phyloP scores from a whole-genome alignment of 805 yeast genomes.

The Deakozyma indianensis region DNA sequence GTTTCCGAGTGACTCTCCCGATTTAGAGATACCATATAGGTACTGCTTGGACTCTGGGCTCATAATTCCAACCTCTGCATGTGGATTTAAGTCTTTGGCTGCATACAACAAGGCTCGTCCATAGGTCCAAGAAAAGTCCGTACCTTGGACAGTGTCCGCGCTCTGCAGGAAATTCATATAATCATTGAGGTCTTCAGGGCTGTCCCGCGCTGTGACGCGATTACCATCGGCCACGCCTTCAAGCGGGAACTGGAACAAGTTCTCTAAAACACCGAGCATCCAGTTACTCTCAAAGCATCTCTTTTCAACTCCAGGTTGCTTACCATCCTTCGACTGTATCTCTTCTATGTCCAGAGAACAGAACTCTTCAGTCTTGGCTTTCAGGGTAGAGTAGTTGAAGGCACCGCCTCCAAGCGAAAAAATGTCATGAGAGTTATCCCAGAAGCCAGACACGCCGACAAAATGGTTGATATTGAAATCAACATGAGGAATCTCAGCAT shows the following conservation, averaged over 20 bases:
- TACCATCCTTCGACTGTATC: slow-evolving; percentile 11
- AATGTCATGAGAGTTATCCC: slow-evolving; percentile 38
- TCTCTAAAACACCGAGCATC: slow-evolving; percentile 41
- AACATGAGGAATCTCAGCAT: slow-evolving; percentile 31
- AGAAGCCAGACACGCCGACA: slow-evolving; percentile 53
- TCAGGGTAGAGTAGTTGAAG: slow-evolving; percentile 4
- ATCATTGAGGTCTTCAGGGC: neutral
- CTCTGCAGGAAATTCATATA: slow-evolving; percentile 22
- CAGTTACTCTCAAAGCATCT: slow-evolving; percentile 51
- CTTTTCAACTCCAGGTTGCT: slow-evolving; percentile 24
- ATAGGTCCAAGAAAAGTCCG: slow-evolving; percentile 39
- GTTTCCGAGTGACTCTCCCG: neutral
- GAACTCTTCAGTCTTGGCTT: slow-evolving; percentile 3
- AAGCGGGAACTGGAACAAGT: slow-evolving; percentile 46
- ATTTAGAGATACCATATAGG: neutral
- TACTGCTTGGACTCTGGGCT: neutral
- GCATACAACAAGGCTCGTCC: slow-evolving; percentile 53
- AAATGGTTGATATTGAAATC: slow-evolving; percentile 43
- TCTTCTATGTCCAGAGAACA: slow-evolving; percentile 7
- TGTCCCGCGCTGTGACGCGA: neutral
- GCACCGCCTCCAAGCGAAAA: slow-evolving; percentile 29
- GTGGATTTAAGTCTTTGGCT: slow-evolving; percentile 35
- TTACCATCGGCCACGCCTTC: slow-evolving; percentile 25
- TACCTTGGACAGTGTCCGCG: slow-evolving; percentile 28
- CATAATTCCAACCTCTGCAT: slow-evolving; percentile 7